Percentiles rank a stretch among this genome's conserved stretches.
These are phyloP conservation scores for Phytophthora parvispora DNA, from an alignment of 352 stramenopile species.

Conservation along the genomic window DNA sequence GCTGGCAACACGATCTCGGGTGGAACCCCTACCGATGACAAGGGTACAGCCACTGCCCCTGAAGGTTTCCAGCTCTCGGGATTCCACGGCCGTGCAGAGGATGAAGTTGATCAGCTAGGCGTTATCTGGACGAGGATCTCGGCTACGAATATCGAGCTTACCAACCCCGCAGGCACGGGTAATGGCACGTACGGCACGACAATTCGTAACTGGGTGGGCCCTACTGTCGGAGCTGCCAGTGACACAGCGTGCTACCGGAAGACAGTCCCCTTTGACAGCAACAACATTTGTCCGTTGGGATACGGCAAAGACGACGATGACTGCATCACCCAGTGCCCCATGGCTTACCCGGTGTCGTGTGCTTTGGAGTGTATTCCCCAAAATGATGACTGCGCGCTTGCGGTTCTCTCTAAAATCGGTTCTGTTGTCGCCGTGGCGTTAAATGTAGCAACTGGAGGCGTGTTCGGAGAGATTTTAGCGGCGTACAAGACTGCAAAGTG, in stretches of 20 bases:
- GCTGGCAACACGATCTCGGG: conserved; percentile 30
- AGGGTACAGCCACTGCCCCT: conserved; percentile 41
- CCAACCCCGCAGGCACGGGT: neutral
- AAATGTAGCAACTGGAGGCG: conserved; percentile 19
- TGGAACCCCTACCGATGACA: conserved; percentile 38
- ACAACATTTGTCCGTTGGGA: conserved; percentile 18
- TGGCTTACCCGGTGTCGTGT: conserved; percentile 37
- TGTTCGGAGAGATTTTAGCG: conserved; percentile 13
- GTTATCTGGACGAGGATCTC: conserved; percentile 51
- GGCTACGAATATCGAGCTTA: conserved; percentile 10
- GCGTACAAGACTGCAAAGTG: conserved; percentile 19
- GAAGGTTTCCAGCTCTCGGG: conserved; percentile 48
- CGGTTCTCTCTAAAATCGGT: conserved; percentile 22
- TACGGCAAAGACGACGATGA: conserved; percentile 22
- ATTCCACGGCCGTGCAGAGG: conserved; percentile 48
- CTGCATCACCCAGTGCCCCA: conserved; percentile 33
- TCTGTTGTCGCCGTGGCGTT: conserved; percentile 17
- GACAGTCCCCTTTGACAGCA: conserved; percentile 13
- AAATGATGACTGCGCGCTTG: conserved; percentile 18
- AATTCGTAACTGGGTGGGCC: conserved; percentile 25
- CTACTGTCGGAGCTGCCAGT: neutral
- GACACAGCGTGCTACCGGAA: conserved; percentile 22
- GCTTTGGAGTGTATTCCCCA: conserved; percentile 50
- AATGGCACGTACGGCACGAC: conserved; percentile 18
- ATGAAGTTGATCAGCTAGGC: conserved; percentile 47